phyloP scores from a whole-genome alignment of 2,329 filamentous ascomycete genomes.

The Aspergillus luchuensis region DNA sequence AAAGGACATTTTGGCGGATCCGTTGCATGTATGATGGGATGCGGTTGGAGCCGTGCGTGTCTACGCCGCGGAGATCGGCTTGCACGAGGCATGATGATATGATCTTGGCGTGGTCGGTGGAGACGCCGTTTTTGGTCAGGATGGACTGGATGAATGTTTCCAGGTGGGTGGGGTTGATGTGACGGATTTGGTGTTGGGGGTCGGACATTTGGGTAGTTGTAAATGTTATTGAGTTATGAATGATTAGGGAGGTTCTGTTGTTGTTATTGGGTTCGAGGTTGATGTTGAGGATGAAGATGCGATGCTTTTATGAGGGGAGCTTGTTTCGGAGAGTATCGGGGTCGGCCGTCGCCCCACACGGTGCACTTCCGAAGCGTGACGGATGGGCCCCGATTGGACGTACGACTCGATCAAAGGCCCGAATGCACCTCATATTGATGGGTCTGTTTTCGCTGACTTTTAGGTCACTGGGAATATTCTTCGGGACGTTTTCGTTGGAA shows the following conservation, averaged over 20 bases:
- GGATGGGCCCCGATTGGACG: neutral
- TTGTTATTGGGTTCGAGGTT: neutral
- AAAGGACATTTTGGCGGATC: slow-evolving; percentile 68
- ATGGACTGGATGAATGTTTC: slow-evolving; percentile 32
- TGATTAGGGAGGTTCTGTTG: neutral
- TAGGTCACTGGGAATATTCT: too few relatives aligned
- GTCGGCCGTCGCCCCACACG: neutral
- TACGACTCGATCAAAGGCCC: neutral
- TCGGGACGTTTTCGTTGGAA: too few relatives aligned
- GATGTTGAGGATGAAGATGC: neutral
- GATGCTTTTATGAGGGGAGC: neutral
- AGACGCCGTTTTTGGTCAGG: slow-evolving; percentile 55
- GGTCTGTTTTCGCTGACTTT: too few relatives aligned
- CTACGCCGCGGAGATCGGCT: slow-evolving; percentile 76
- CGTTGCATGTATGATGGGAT: slow-evolving; percentile 77
- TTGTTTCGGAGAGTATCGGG: neutral
- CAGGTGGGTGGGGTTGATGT: slow-evolving; percentile 20
- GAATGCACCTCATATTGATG: too few relatives aligned
- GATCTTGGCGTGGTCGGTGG: slow-evolving; percentile 59
- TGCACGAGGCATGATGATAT: slow-evolving; percentile 70
- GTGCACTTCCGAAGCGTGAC: neutral
- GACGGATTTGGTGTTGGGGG: slow-evolving; percentile 14
- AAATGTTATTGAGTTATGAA: neutral
- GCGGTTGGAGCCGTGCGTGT: slow-evolving; percentile 77
- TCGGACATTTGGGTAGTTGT: slow-evolving; percentile 7